Evolutionary conservation across 2,329 filamentous ascomycete species (phyloP).

Genomic region (Stachybotrys chlorohalonatus): DNA sequence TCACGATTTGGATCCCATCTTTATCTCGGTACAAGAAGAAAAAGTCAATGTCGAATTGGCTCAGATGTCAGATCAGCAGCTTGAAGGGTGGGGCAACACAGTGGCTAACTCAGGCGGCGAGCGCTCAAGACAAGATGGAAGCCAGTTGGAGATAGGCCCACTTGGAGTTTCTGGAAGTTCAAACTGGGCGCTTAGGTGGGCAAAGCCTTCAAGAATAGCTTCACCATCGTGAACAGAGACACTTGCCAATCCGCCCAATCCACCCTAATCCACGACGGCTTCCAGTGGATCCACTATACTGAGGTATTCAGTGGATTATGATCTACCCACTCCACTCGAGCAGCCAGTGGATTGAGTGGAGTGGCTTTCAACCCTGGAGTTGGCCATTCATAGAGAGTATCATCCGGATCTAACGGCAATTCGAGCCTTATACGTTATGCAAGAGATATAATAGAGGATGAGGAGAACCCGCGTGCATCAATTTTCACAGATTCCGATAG

Average conservation of each 20-base stretch:
- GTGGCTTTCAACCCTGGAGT: not conserved
- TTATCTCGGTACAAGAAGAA: too few species aligned
- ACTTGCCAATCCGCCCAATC: not conserved
- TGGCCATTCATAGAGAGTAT: too few species aligned
- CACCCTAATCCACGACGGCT: not conserved
- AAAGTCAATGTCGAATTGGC: too few species aligned
- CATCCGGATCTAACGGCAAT: not conserved
- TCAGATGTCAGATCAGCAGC: too few species aligned
- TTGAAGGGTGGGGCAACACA: too few species aligned
- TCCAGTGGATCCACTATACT: not conserved
- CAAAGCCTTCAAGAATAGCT: not conserved
- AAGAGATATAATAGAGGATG: not conserved
- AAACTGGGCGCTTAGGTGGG: not conserved
- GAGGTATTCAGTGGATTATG: not conserved
- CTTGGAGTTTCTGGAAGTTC: too few species aligned
- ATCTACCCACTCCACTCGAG: not conserved
- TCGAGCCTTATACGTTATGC: not conserved
- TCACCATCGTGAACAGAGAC: not conserved
- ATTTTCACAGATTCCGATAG: not conserved
- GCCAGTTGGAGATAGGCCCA: too few species aligned
- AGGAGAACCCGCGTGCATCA: not conserved
- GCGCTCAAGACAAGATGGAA: too few species aligned
- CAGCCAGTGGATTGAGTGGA: not conserved
- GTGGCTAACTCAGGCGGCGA: too few species aligned
- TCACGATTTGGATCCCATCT: constrained; percentile 1